Evolutionary conservation across 164 flowering plant genomes (phyloP).

Genomic region (Umbellularia californica): DNA sequence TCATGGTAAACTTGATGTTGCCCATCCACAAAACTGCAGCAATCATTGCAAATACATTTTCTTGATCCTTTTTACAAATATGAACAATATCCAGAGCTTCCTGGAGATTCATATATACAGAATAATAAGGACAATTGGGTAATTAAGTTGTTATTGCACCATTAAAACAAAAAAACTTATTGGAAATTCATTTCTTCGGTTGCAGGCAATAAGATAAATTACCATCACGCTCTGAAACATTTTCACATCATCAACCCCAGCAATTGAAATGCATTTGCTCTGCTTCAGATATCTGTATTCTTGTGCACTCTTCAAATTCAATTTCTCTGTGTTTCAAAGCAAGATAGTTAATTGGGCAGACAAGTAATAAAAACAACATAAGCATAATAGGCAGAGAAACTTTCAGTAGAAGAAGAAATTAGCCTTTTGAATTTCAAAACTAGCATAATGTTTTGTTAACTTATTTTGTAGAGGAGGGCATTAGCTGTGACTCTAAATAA

Average conservation of each 20-base stretch:
- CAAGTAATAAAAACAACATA: not conserved
- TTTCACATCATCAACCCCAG: constrained; percentile 89
- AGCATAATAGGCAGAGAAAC: not conserved
- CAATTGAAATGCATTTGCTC: constrained; percentile 69
- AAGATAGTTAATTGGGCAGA: not conserved
- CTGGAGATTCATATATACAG: constrained; percentile 28
- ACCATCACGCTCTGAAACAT: constrained; percentile 70
- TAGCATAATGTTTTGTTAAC: too few species aligned
- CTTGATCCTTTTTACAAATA: constrained; percentile 82
- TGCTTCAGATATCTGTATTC: constrained; percentile 89
- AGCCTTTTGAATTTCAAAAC: not conserved
- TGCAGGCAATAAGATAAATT: constrained; percentile 6
- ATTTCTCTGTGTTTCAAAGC: constrained; percentile 53
- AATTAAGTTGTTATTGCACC: not conserved
- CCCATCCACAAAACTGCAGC: constrained; percentile 98
- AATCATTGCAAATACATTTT: constrained; percentile 89
- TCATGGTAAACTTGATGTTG: constrained; percentile 68
- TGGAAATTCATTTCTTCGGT: not conserved
- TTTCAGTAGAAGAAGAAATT: not conserved
- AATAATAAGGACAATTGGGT: too few species aligned
- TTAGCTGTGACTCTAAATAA: too few species aligned
- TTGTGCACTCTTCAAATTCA: constrained; percentile 56
- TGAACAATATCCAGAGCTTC: constrained; percentile 96
- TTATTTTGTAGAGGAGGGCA: too few species aligned
- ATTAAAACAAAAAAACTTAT: not conserved